Evolutionary conservation across 306 rosid genomes (phyloP).

Genomic region (Rosa rugosa): DNA sequence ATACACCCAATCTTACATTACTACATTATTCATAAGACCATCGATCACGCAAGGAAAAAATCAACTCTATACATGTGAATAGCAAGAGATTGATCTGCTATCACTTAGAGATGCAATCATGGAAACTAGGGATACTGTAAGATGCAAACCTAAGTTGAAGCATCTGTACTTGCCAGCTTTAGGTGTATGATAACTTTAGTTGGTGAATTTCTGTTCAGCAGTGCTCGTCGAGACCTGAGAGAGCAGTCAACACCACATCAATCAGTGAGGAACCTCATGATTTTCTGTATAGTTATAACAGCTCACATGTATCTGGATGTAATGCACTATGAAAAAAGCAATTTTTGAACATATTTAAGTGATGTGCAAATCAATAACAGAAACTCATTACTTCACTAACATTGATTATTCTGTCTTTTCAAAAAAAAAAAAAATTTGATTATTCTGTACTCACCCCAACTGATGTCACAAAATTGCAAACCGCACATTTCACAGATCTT

Average conservation of each 20-base stretch:
- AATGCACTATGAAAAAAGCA: neutral
- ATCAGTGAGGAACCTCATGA: constrained; percentile 9
- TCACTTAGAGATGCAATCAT: constrained; percentile 34
- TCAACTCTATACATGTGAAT: constrained; percentile 64
- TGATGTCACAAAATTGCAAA: constrained; percentile 96
- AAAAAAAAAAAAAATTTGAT: too few species aligned
- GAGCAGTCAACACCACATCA: constrained; percentile 24
- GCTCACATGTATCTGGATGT: neutral
- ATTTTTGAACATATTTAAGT: neutral
- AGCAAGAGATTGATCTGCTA: constrained; percentile 30
- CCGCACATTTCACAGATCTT: constrained; percentile 93
- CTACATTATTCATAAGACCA: constrained; percentile 36
- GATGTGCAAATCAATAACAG: neutral
- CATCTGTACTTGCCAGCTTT: constrained; percentile 29
- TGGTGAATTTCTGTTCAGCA: constrained; percentile 71
- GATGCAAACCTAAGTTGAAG: constrained; percentile 45
- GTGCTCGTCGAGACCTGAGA: constrained; percentile 67
- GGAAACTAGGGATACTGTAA: constrained; percentile 20
- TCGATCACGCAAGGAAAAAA: constrained; percentile 55
- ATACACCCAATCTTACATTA: constrained; percentile 40
- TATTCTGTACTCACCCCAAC: constrained; percentile 69
- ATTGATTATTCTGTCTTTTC: constrained; percentile 1
- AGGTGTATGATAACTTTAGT: constrained; percentile 29
- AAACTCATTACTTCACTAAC: neutral
- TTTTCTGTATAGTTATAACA: neutral